Base-by-base conservation (phyloP, 192 early-diverging fungal species). In the Backusella circina region DNA sequence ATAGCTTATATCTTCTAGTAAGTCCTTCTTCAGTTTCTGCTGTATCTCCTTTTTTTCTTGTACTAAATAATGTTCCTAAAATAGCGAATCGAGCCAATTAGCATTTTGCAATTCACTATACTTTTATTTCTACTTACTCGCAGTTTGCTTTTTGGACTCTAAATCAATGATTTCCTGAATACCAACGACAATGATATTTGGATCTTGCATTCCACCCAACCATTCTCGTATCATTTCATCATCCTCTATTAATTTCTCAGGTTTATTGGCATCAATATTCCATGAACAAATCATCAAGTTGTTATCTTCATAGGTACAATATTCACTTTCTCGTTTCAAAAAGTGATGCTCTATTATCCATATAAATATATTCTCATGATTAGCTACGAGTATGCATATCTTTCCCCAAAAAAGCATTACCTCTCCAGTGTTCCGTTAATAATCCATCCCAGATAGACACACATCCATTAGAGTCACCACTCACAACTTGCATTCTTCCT, bases 231-330 rank as follows among this genome's bases (percentile, higher is more conserved):
- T 77, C 70, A 75, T 85, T 21, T 86, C 75, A 35, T 90, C 89
- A 36, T 84, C 81, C 35, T 83, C 79, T 15, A 94, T 91, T 77
- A 97, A 81, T 16, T 88, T 89, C 26, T 90, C 87, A 2, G 96
- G 95, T 84, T 98, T 99, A 39, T 84, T 86, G 0, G 96, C 91
- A 82, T 96, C 96, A 73, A 96, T 93, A 83, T 99, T 99, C 93
- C 93, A 99, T 65, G 93, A 95, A 74, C 92, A 93, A 31, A 99
- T 89, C 68, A 96, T 84, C 30, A 97, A 82, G 9, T 88, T 85
- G 13, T 95, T 67, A 30, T 90, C 85, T 26, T 88, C 86, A 82
- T 89, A 92, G 7, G 73, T 83, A 38, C 89, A 88, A 72, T 89
- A 94, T 39, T 91, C 86, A 57, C 77, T 71, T 67, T 89, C 88